Conservation (phyloP, 1,284 basidiomycete genomes). For the Athelia sp. region DNA sequence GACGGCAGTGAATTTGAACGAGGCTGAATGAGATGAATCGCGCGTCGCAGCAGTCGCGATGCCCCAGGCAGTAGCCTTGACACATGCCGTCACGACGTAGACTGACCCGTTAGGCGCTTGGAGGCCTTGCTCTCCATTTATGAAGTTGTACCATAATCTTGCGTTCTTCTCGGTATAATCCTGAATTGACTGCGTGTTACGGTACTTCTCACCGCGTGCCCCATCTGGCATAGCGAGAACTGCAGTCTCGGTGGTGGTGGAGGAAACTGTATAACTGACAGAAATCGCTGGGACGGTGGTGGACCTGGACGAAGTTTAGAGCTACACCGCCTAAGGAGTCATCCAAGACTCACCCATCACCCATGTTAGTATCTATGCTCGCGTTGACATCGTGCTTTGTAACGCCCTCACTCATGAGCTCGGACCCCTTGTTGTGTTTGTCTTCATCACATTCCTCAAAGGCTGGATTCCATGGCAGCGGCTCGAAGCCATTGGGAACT, state of each 20-base stretch:
- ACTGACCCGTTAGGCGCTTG: constrained; percentile 5
- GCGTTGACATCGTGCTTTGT: not conserved
- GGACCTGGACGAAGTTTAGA: not conserved
- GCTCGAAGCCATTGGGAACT: constrained; percentile 16
- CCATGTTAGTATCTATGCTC: not conserved
- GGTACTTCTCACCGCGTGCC: not conserved
- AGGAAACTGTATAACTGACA: not conserved
- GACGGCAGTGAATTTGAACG: not conserved
- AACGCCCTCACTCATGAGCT: constrained; percentile 1
- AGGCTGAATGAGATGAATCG: constrained; percentile 49
- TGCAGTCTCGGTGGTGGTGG: not conserved
- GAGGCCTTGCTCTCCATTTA: constrained; percentile 3
- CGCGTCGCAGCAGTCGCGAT: constrained; percentile 43
- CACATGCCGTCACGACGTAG: constrained; percentile 9
- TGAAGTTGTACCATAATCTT: constrained; percentile 7
- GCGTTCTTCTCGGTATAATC: constrained; percentile 4
- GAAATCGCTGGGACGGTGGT: not conserved
- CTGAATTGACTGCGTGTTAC: constrained; percentile 3
- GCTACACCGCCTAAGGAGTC: not conserved
- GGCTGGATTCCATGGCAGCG: constrained; percentile 3
- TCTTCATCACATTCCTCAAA: constrained; percentile 8
- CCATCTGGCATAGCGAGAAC: not conserved
- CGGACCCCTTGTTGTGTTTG: not conserved
- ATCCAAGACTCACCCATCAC: not conserved
- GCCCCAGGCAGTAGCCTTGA: constrained; percentile 8